Conservation (phyloP, 2,329 filamentous ascomycete species). For the Botrytis fragariae region DNA sequence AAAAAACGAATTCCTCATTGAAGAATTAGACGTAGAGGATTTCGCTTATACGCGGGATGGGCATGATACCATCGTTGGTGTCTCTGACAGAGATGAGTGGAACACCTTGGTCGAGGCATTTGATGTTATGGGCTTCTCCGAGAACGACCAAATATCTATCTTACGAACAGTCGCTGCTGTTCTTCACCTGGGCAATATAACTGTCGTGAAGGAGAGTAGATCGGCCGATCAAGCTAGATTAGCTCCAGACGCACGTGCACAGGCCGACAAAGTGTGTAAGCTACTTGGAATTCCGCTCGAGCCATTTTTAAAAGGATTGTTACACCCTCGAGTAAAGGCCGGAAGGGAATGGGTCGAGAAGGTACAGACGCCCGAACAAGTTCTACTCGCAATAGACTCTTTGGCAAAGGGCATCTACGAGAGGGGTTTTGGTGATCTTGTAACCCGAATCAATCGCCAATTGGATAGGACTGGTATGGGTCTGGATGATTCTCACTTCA, state of each 20-base stretch:
- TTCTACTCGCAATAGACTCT: slow-evolving; percentile 83
- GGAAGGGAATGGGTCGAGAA: slow-evolving; percentile 98
- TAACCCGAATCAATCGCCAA: slow-evolving; percentile 86
- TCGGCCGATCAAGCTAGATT: slow-evolving; percentile 88
- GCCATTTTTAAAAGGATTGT: slow-evolving; percentile 79
- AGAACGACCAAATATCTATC: slow-evolving; percentile 78
- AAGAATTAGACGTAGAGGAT: slow-evolving; percentile 72
- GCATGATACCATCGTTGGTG: slow-evolving; percentile 85
- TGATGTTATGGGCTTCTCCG: slow-evolving; percentile 86
- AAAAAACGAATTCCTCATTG: slow-evolving; percentile 74
- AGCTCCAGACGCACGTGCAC: slow-evolving; percentile 68
- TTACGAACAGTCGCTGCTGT: slow-evolving; percentile 87
- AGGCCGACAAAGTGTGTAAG: slow-evolving; percentile 75
- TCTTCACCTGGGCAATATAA: slow-evolving; percentile 88
- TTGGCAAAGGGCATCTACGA: slow-evolving; percentile 97
- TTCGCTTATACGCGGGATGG: slow-evolving; percentile 91
- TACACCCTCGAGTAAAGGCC: slow-evolving; percentile 93
- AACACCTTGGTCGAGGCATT: slow-evolving; percentile 87
- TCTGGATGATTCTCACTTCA: slow-evolving; percentile 88
- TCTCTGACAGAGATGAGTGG: slow-evolving; percentile 92
- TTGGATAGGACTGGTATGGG: slow-evolving; percentile 82
- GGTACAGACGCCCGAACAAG: slow-evolving; percentile 95
- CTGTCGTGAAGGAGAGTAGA: slow-evolving; percentile 84
- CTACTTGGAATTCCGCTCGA: slow-evolving; percentile 83
- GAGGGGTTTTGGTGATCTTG: slow-evolving; percentile 88